A percentile compares a stretch with the other conserved stretches of the same genome.
phyloP scores from a whole-genome alignment of 2,329 filamentous ascomycete genomes.

The Phaeoacremonium minimum region DNA sequence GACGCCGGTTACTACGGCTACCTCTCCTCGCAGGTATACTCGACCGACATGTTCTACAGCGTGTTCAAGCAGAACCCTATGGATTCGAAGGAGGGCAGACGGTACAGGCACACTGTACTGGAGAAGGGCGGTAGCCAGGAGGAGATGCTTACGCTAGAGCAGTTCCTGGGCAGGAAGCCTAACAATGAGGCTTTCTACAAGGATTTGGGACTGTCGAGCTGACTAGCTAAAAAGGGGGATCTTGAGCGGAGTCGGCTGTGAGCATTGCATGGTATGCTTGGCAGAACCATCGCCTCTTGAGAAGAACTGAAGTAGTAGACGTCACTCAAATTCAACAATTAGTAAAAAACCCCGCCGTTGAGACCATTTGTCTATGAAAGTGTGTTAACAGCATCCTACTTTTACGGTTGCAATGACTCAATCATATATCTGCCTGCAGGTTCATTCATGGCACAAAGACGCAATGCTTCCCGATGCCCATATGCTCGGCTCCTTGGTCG shows the following conservation, averaged over 20 bases:
- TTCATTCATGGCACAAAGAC: no score
- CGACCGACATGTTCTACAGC: conserved; percentile 79
- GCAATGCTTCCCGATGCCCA: no score
- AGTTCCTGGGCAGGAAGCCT: conserved; percentile 74
- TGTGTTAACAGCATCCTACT: no score
- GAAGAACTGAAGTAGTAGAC: conserved; percentile 3
- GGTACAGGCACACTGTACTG: conserved; percentile 74
- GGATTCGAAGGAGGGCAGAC: conserved; percentile 66
- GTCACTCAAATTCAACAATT: no score
- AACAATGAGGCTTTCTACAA: conserved; percentile 76
- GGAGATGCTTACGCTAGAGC: conserved; percentile 74
- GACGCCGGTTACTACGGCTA: conserved; percentile 82
- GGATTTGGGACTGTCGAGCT: conserved; percentile 56
- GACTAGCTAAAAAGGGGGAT: conserved; percentile 8
- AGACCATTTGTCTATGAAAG: no score
- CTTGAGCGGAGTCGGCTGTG: conserved; percentile 3
- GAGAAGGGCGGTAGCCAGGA: conserved; percentile 75
- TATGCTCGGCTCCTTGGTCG: no score
- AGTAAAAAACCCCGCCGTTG: no score
- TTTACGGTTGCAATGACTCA: no score
- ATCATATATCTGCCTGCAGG: no score
- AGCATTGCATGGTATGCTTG: no score
- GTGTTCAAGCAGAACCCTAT: conserved; percentile 77
- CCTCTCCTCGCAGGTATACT: conserved; percentile 73
- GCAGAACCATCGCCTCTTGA: no score